Evolutionary conservation across 2,329 filamentous ascomycete genomes (phyloP), one percentile per base, ranked within the genome.

Genomic region (Pseudogymnoascus sp.): DNA sequence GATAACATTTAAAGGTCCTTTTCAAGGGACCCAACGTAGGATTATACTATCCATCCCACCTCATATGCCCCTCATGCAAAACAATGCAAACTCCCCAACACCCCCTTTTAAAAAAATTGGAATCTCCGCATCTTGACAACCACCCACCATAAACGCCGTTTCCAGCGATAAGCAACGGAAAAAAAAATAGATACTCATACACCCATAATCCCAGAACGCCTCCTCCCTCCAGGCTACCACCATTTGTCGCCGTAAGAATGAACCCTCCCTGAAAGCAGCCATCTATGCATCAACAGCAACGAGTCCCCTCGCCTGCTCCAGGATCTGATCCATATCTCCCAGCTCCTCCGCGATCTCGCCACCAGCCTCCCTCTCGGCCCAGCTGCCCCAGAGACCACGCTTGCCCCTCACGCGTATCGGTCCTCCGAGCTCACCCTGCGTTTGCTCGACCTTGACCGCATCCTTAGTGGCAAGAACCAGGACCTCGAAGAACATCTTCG

Each of bases 401-500:
- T 99, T 99, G 65, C 89, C 92, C 68, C 91, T 83, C 64, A 99
- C 89, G 64, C 88, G 83, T 71, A 99, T 91, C 13, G 88, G 84
- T 2, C 87, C 89, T 60, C 93, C 93, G 26, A 97, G 83, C 38
- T 82, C 72, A 13, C 83, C 83, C 66, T 87, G 80, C 60, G 84
- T 83, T 76, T 99, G 95, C 74, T 97, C 93, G 26, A 97, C 91
- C 77, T 96, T 96, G 78, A 99, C 90, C 28, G 95, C 95, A 74
- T 99, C 95, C 78, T 99, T 99, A 44, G 95, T 99, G 4, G 93
- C 95, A 57, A 99, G 82, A 2, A 99, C 95, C 23, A 99, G 82
- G 63, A 95, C 88, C 78, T 99, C 95, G 71, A 99, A 99, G 79
- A 99, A 99, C 92, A 99, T 97, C 82, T 97, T 97, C 47, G 95